These are phyloP conservation scores for Eucalyptus pauciflora DNA, from an alignment of 345 rosid genomes.

Conservation along the genomic window DNA sequence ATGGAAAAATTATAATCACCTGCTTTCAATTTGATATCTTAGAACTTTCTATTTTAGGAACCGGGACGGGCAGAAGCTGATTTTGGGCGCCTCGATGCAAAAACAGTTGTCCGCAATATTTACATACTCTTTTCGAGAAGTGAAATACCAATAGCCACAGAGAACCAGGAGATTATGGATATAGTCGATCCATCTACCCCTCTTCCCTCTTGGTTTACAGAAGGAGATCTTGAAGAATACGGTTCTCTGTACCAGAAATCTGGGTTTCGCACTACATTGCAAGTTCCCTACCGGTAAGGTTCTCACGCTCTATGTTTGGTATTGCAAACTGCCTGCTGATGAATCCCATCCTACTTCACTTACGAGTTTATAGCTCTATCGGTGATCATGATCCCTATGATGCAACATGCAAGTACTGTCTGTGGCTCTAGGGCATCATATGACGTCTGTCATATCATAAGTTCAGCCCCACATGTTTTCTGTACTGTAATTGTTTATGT, in stretches of 20 bases:
- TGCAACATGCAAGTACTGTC: background rate
- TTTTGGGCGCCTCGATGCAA: background rate
- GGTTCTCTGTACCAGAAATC: slow-evolving; percentile 39
- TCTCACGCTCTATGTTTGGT: background rate
- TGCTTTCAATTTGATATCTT: background rate
- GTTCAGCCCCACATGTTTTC: background rate
- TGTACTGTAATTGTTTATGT: background rate
- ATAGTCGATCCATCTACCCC: slow-evolving; percentile 37
- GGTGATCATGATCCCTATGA: background rate
- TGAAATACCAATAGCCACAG: slow-evolving; percentile 42
- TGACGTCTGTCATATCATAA: background rate
- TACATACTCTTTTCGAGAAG: slow-evolving; percentile 41
- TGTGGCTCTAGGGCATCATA: background rate
- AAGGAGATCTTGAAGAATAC: slow-evolving; percentile 37
- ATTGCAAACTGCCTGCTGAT: background rate
- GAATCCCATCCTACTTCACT: background rate
- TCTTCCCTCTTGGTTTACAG: slow-evolving; percentile 44
- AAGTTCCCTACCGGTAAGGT: slow-evolving; percentile 43
- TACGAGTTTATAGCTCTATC: background rate
- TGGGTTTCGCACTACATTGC: slow-evolving; percentile 39
- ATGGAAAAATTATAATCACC: background rate
- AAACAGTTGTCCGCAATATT: slow-evolving; percentile 12
- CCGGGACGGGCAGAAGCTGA: background rate
- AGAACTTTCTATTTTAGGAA: background rate
- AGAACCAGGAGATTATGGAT: slow-evolving; percentile 50